Percentiles rank a stretch among this genome's conserved stretches.
Conservation (phyloP, 2,329 filamentous ascomycete genomes). For the Albifimbria verrucaria region DNA sequence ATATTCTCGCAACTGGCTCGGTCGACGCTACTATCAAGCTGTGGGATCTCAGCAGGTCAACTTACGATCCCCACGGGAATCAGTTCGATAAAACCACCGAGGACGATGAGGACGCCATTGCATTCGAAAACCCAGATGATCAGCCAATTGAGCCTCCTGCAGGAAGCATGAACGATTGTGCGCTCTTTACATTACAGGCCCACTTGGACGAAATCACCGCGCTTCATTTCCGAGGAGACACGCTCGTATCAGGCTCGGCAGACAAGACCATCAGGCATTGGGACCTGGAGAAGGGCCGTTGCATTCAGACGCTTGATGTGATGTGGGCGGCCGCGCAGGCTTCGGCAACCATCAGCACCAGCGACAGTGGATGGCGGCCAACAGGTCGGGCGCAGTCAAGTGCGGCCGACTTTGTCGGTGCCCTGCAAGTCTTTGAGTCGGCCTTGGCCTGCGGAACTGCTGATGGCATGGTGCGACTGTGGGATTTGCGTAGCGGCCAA, state of each 20-base stretch:
- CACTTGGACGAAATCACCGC: constrained; percentile 95
- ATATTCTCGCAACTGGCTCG: constrained; percentile 89
- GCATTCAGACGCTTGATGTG: constrained; percentile 94
- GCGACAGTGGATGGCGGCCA: constrained; percentile 68
- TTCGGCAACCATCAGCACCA: constrained; percentile 62
- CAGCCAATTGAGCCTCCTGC: constrained; percentile 66
- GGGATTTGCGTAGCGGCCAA: constrained; percentile 94
- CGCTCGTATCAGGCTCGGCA: constrained; percentile 89
- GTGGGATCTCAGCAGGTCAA: constrained; percentile 90
- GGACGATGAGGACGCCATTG: constrained; percentile 64
- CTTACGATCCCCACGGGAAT: constrained; percentile 70
- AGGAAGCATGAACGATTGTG: constrained; percentile 85
- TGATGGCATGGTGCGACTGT: constrained; percentile 93
- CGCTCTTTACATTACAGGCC: constrained; percentile 81
- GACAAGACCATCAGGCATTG: constrained; percentile 98
- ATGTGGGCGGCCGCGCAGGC: constrained; percentile 97
- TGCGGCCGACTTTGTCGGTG: constrained; percentile 87
- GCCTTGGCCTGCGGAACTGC: constrained; percentile 94
- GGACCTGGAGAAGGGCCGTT: constrained; percentile 96
- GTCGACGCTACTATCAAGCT: constrained; percentile 91
- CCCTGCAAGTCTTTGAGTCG: constrained; percentile 92
- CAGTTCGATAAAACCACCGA: constrained; percentile 56
- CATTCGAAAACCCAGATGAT: constrained; percentile 69
- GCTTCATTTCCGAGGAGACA: constrained; percentile 83
- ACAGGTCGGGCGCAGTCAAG: constrained; percentile 60